phyloP scores from a whole-genome alignment of 352 stramenopile species.

The Phytophthora quininea region DNA sequence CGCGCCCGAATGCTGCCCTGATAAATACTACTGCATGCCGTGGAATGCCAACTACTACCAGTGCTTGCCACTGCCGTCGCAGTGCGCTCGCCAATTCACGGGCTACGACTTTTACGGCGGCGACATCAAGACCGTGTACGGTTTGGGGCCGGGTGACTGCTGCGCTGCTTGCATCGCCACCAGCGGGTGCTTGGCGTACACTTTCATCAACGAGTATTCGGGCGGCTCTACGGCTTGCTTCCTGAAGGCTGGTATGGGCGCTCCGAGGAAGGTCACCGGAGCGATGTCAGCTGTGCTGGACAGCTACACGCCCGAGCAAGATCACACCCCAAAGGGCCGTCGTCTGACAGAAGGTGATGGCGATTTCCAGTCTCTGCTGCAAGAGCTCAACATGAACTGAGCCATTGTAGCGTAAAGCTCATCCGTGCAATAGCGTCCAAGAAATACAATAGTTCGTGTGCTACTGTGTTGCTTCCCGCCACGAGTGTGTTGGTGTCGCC shows the following conservation, averaged over 20 bases:
- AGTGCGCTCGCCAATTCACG: conserved; percentile 46
- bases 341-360: background rate
- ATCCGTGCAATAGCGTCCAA: background rate
- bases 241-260: conserved; percentile 43
- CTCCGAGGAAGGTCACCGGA: conserved; percentile 29
- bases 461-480: background rate
- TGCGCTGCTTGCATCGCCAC: conserved; percentile 49
- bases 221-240: conserved; percentile 38
- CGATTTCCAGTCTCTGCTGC: background rate
- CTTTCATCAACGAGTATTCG: conserved; percentile 45
- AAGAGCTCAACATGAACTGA: background rate
- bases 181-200: conserved; percentile 53
- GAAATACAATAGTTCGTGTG: background rate
- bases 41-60: conserved; percentile 46
- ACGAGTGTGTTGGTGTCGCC: background rate
- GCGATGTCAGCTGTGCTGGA: conserved; percentile 44
- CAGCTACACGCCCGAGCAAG: conserved; percentile 29
- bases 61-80: conserved; percentile 34
- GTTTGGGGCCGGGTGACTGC: conserved; percentile 39
- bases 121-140: conserved; percentile 46
- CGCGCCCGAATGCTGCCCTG: conserved; percentile 40
- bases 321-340: conserved; percentile 13
- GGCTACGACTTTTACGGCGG: conserved; percentile 59
- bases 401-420: background rate
- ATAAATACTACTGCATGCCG: conserved; percentile 47